These are phyloP conservation scores for Agastache rugosa DNA, from an alignment of 257 asterid genomes.

Conservation along the genomic window DNA sequence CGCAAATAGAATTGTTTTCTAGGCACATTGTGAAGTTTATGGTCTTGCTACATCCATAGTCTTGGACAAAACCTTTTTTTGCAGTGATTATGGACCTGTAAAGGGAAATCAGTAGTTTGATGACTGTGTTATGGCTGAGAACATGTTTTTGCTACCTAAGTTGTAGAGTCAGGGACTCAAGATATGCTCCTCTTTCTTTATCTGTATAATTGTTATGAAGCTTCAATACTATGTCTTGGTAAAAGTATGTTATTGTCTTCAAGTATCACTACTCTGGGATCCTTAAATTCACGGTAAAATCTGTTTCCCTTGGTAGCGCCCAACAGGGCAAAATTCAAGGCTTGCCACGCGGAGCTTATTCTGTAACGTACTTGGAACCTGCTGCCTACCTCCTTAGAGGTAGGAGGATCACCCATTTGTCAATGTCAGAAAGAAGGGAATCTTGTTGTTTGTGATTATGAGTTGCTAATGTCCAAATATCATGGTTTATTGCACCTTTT, in stretches of 20 bases:
- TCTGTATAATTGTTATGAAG: conserved; percentile 6
- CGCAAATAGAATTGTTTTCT: neutral
- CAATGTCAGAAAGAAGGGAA: conserved; percentile 45
- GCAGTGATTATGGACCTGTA: conserved; percentile 7
- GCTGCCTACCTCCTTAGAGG: conserved; percentile 85
- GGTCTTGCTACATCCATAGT: conserved; percentile 19
- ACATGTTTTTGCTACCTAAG: conserved; percentile 7
- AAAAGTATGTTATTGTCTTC: conserved; percentile 15
- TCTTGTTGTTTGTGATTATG: conserved; percentile 34
- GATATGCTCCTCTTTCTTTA: conserved; percentile 3
- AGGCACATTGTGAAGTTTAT: neutral
- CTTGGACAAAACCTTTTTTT: neutral
- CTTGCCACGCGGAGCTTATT: conserved; percentile 60
- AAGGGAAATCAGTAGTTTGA: conserved; percentile 1
- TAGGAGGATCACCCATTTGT: conserved; percentile 53
- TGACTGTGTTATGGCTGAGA: conserved; percentile 13
- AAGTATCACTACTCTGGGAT: conserved; percentile 36
- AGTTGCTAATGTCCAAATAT: conserved; percentile 33
- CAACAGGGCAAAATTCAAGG: conserved; percentile 66
- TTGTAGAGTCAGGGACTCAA: conserved; percentile 1
- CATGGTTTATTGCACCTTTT: conserved; percentile 29
- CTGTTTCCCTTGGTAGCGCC: conserved; percentile 71
- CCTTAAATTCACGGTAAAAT: conserved; percentile 47
- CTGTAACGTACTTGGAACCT: conserved; percentile 72
- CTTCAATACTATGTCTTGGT: conserved; percentile 11